Evolutionary conservation across 2,329 filamentous ascomycete genomes (phyloP).

Genomic region (Trichophyton rubrum): DNA sequence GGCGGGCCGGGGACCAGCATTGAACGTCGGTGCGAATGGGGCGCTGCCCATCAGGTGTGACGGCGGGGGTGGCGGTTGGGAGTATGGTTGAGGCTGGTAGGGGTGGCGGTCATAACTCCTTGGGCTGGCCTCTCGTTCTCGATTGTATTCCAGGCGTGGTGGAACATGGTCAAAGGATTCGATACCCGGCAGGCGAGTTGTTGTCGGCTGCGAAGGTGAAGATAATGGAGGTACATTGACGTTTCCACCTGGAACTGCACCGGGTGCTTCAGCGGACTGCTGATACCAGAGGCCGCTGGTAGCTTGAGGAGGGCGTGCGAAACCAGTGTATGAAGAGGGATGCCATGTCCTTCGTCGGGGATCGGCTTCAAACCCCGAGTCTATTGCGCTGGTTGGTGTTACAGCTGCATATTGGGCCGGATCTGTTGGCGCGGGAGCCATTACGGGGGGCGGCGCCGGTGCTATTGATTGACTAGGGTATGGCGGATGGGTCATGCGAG

Average conservation of each 20-base stretch:
- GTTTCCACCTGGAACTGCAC: not conserved
- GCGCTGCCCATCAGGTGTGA: conserved; percentile 10
- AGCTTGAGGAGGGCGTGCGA: conserved; percentile 42
- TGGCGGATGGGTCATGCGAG: conserved; percentile 8
- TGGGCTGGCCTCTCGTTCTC: conserved; percentile 57
- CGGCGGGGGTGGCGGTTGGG: not conserved
- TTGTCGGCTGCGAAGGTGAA: conserved; percentile 43
- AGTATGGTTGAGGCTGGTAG: conserved; percentile 11
- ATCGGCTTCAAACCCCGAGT: conserved; percentile 50
- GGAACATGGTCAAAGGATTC: conserved; percentile 77
- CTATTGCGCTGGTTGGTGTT: conserved; percentile 52
- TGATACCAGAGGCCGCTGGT: conserved; percentile 66
- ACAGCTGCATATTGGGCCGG: conserved; percentile 49
- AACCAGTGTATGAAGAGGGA: conserved; percentile 53
- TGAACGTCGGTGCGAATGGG: conserved; percentile 25
- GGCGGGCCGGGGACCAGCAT: conserved; percentile 23
- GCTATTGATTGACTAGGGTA: not conserved
- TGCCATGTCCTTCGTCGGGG: conserved; percentile 85
- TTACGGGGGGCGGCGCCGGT: not conserved
- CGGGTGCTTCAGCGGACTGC: conserved; percentile 53
- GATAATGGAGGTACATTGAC: conserved; percentile 15
- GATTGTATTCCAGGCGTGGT: conserved; percentile 46
- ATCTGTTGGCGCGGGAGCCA: conserved; percentile 37
- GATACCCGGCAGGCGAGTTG: conserved; percentile 72
- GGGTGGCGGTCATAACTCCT: conserved; percentile 30